Evolutionary conservation across 1,284 basidiomycete genomes (phyloP).

Genomic region (Takashimella tepidaria): DNA sequence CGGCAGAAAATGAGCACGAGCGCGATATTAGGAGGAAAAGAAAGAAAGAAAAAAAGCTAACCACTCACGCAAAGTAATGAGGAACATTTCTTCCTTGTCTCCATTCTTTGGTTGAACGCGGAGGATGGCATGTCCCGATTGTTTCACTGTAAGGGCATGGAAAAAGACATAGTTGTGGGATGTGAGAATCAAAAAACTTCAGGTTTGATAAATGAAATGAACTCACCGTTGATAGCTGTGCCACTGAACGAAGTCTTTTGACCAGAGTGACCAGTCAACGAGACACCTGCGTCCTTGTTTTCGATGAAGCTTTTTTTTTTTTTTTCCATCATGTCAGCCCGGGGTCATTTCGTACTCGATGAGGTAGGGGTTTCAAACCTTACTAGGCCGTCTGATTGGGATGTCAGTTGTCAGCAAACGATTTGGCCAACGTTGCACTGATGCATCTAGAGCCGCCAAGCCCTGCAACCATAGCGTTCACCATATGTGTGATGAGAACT

Average conservation of each 20-base stretch:
- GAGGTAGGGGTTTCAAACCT: too few species aligned
- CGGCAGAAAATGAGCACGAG: too few species aligned
- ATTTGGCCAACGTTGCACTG: too few species aligned
- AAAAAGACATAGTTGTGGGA: not conserved
- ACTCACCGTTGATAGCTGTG: slow-evolving; percentile 68
- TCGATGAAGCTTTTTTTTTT: slow-evolving; percentile 68
- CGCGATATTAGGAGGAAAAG: not conserved
- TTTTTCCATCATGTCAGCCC: too few species aligned
- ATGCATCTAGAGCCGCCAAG: too few species aligned
- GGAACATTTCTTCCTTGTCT: slow-evolving; percentile 65
- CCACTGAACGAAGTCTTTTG: slow-evolving; percentile 79
- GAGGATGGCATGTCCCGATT: slow-evolving; percentile 88
- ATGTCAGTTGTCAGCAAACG: not conserved
- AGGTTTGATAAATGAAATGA: not conserved
- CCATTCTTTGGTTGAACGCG: slow-evolving; percentile 59
- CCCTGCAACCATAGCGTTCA: too few species aligned
- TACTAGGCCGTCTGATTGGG: slow-evolving; percentile 47
- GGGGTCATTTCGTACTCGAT: too few species aligned
- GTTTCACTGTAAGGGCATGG: too few species aligned
- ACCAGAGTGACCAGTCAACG: slow-evolving; percentile 82
- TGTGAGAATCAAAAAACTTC: not conserved
- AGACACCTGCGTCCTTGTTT: slow-evolving; percentile 74
- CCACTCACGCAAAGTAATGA: slow-evolving; percentile 78
- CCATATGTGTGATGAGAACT: too few species aligned
- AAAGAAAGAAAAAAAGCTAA: too few species aligned